Base-by-base conservation (phyloP, 495 filamentous ascomycete species). In the Aspergillus hancockii region DNA sequence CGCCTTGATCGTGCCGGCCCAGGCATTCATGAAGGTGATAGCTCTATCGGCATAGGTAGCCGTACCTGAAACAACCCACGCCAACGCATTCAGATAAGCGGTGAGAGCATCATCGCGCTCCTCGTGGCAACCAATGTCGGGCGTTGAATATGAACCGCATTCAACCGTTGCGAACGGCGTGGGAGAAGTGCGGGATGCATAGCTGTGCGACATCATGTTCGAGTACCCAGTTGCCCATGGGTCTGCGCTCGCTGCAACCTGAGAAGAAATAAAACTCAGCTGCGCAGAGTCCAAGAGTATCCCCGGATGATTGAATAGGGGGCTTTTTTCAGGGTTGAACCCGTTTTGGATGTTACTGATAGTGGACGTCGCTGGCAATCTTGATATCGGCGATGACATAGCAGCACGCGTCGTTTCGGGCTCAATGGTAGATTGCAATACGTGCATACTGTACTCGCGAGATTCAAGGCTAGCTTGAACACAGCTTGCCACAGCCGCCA, bases 91-190 rank as follows among this genome's bases (percentile, higher is more conserved):
- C 3, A 55, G 57, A 50, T 67, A 72, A 19, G 69, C 69, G 22
- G 69, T 59, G 25, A 72, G 62, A 1, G 65, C 62, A 54, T 70
- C 69, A 14, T 66, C 31, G 40, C 69, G 60, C 43, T 72, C 69
- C 16, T 52, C 63, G 16, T 31, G 18, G 46, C 69, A 72, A 18
- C 67, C 67, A 21, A 63, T 52, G 32, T 68, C 58, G 0, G 69
- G 67, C 13, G 22, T 65, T 18, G 65, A 63, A 19, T 53, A 55
- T 1, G 69, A 50, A 0, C 67, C 69, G 57, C 69, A 72, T 8
- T 57, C 59, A 23, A 72, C 63, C 8, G 55, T 68, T 4, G 55
- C 6, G 19, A 25, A n/a, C 16, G 69, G 62, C 0, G 53, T n/a
- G 9, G 53, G 53, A 3, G 38, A 8, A 4, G 53, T 43, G 4